Base-by-base conservation (phyloP, 1,284 basidiomycete genomes). In the Ceraceosorus guamensis region DNA sequence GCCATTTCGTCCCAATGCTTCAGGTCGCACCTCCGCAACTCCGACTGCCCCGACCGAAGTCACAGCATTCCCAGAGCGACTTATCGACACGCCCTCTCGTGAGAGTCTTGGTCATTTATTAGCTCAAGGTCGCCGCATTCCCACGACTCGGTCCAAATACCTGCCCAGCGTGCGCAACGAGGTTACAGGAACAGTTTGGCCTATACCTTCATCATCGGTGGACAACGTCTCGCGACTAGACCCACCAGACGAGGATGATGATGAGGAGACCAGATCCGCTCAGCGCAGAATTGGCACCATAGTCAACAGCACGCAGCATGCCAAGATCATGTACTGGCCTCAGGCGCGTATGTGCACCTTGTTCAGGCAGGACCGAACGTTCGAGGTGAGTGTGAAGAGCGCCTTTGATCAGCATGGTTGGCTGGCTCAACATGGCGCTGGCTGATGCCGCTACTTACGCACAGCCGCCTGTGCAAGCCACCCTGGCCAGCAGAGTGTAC, bases 291-390 rank as follows among this genome's bases (percentile, higher is more conserved):
- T 48, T 48, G 70, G 73, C 32, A 48, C 50, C 8, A 60, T 75
- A 1, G 67, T 67, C 5, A 50, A 55, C n/a, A 66, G 63, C 16
- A 85, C 87, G 0, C 84, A 97, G 77, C 91, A 96, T 76, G 88
- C 89, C 30, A 82, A 90, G n/a, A 81, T 91, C 33, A 92, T 89
- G 88, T 98, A 92, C 91, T 95, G 87, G 78, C 90, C 92, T 1
- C 85, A 88, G 57, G 83, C 85, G 16, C 84, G 85, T 60, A 80
- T 80, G 39, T 81, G 91, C 56, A 84, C 89, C 44, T 82, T 89
- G 54, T 87, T 85, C 66, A 81, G 84, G 61, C 82, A 86, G 44
- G 83, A 89, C 76, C 81, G 91, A 52, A 88, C 89, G 1, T 77
- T 79, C 52, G 86, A 89, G 80, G 89, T 91, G 75, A 68, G 39